phyloP scores from a whole-genome alignment of 495 filamentous ascomycete genomes.

The Aspergillus taichungensis region DNA sequence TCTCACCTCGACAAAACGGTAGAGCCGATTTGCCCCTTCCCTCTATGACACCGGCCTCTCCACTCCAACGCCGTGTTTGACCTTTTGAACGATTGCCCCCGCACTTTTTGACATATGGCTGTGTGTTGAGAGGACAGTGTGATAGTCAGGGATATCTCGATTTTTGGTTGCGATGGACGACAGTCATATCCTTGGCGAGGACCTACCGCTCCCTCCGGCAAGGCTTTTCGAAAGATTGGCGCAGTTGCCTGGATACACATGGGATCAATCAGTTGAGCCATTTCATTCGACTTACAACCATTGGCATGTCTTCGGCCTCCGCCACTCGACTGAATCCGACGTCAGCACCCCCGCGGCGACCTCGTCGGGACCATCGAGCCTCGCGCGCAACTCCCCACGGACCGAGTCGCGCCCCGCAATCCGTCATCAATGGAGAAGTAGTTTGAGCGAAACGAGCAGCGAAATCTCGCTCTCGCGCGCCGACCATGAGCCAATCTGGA shows the following conservation, averaged over 20 bases:
- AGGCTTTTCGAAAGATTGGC: conserved; percentile 65
- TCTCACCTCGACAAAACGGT: no score
- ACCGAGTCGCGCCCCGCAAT: conserved; percentile 28
- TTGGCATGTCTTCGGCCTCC: conserved; percentile 55
- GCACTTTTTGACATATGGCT: conserved; percentile 13
- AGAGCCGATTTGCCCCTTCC: conserved; percentile 6
- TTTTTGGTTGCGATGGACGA: conserved; percentile 29
- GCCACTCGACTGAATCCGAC: conserved; percentile 33
- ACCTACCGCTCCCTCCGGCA: conserved; percentile 57
- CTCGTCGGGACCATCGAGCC: conserved; percentile 36
- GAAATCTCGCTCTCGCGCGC: conserved; percentile 31
- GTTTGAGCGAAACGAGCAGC: conserved; percentile 43
- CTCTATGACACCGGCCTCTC: conserved; percentile 12
- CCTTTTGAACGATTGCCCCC: conserved; percentile 1
- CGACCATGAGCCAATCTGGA: conserved; percentile 36
- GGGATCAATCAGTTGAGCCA: conserved; percentile 61
- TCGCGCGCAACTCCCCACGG: conserved; percentile 39
- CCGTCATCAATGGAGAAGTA: conserved; percentile 31
- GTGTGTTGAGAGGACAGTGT: conserved; percentile 11
- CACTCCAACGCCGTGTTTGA: conserved; percentile 3
- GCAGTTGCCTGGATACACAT: conserved; percentile 64
- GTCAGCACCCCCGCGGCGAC: conserved; percentile 36
- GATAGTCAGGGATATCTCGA: conserved; percentile 9
- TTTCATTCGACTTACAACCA: conserved; percentile 78
- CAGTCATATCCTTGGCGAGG: conserved; percentile 42